Conservation (phyloP, 495 filamentous ascomycete genomes). For the Aspergillus kassunensis region DNA sequence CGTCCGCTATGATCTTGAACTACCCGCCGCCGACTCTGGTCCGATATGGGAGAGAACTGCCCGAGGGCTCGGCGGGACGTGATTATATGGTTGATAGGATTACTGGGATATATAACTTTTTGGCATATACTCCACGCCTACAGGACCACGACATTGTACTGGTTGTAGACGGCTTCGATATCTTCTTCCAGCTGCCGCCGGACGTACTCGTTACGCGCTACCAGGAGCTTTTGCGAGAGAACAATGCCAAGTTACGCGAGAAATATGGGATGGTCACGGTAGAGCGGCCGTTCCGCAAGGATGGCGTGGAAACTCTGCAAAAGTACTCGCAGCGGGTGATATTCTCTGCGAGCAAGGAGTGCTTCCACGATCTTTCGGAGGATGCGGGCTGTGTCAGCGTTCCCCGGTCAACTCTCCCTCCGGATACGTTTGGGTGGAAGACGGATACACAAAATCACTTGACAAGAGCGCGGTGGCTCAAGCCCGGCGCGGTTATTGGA, state of each 20-base stretch:
- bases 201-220: slow-evolving; percentile 56
- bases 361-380: slow-evolving; percentile 39
- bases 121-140: slow-evolving; percentile 44
- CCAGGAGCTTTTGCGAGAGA: slow-evolving; percentile 43
- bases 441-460: slow-evolving; percentile 43
- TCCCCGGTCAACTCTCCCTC: slow-evolving; percentile 52
- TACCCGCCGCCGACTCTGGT: slow-evolving; percentile 59
- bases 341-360: slow-evolving; percentile 59
- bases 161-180: slow-evolving; percentile 53
- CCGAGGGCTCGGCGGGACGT: slow-evolving; percentile 28
- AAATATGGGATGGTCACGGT: slow-evolving; percentile 45
- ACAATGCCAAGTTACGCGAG: slow-evolving; percentile 43
- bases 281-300: slow-evolving; percentile 19
- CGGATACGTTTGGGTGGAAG: slow-evolving; percentile 53
- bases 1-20: slow-evolving; percentile 57
- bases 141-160: slow-evolving; percentile 58
- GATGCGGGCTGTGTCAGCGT: slow-evolving; percentile 52
- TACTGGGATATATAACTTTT: slow-evolving; percentile 48
- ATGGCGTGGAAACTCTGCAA: slow-evolving; percentile 31
- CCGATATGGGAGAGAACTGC: slow-evolving; percentile 36
- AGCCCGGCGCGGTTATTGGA: slow-evolving; percentile 51
- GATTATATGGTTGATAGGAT: slow-evolving; percentile 43
- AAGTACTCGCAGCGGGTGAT: slow-evolving; percentile 55
- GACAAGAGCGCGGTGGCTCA: slow-evolving; percentile 50
- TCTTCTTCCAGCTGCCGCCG: slow-evolving; percentile 60